These are phyloP conservation scores for Globisporangium ultimum DNA, from an alignment of 352 stramenopile genomes.

Conservation along the genomic window DNA sequence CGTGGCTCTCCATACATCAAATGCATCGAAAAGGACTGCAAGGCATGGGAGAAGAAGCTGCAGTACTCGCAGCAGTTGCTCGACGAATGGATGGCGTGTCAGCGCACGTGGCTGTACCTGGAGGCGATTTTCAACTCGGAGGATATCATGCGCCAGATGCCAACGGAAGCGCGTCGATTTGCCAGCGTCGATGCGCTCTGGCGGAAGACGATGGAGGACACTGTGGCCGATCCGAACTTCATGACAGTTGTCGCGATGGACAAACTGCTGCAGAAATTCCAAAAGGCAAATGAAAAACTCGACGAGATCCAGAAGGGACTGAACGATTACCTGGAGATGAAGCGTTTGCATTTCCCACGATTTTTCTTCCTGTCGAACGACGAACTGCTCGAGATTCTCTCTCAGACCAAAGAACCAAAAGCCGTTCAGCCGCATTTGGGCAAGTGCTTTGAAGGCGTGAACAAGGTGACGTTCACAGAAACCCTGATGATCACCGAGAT, in stretches of 20 bases:
- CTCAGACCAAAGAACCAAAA: constrained; percentile 91
- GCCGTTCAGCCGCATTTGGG: constrained; percentile 90
- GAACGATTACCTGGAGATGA: constrained; percentile 94
- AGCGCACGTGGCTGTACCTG: constrained; percentile 95
- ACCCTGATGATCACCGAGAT: constrained; percentile 92
- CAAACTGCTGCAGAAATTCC: constrained; percentile 90
- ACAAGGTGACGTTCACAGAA: constrained; percentile 90
- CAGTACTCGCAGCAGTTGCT: constrained; percentile 90
- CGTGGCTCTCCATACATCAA: constrained; percentile 93
- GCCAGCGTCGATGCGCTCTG: constrained; percentile 87
- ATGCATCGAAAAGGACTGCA: constrained; percentile 90
- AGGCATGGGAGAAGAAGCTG: constrained; percentile 88
- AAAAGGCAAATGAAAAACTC: constrained; percentile 92
- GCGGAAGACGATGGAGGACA: constrained; percentile 93
- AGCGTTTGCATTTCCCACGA: constrained; percentile 90
- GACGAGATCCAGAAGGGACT: constrained; percentile 94
- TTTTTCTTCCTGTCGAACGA: constrained; percentile 96
- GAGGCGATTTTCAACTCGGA: constrained; percentile 95
- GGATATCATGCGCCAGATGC: constrained; percentile 96
- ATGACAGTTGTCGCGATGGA: constrained; percentile 88
- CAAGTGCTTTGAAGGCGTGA: constrained; percentile 90
- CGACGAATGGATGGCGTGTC: constrained; percentile 93
- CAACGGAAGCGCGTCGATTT: constrained; percentile 88
- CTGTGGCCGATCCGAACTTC: constrained; percentile 83
- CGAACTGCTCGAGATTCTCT: constrained; percentile 92